These are phyloP conservation scores for Cladosporium phlei DNA, from an alignment of 2,329 filamentous ascomycete genomes.

Conservation along the genomic window DNA sequence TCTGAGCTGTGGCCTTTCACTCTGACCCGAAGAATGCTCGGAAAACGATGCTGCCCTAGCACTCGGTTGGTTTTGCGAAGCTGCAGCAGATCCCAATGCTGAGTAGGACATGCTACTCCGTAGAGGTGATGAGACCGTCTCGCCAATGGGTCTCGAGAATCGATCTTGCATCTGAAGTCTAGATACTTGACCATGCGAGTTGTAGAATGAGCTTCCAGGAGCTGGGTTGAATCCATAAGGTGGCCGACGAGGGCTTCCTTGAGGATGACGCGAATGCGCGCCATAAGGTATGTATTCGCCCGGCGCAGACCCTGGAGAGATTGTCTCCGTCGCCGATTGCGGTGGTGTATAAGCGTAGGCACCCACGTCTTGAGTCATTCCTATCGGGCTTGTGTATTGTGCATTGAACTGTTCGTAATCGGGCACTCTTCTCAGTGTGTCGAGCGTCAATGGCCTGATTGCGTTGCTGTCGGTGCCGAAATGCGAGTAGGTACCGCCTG, in stretches of 20 bases:
- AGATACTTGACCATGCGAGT: slow-evolving; percentile 35
- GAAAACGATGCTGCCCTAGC: slow-evolving; percentile 25
- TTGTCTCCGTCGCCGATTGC: slow-evolving; percentile 44
- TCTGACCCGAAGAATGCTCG: slow-evolving; percentile 19
- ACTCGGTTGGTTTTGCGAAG: slow-evolving; percentile 14
- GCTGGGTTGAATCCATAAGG: slow-evolving; percentile 15
- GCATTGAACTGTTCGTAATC: slow-evolving; percentile 63
- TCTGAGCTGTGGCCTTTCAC: slow-evolving; percentile 21
- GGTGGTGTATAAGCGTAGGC: slow-evolving; percentile 60
- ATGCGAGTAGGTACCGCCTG: slow-evolving; percentile 38
- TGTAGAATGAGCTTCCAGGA: slow-evolving; percentile 13
- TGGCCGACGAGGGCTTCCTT: slow-evolving; percentile 22
- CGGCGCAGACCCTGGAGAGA: slow-evolving; percentile 40
- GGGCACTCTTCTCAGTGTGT: slow-evolving; percentile 59
- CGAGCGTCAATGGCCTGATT: slow-evolving; percentile 64
- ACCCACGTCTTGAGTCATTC: slow-evolving; percentile 63
- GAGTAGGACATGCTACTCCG: slow-evolving; percentile 45
- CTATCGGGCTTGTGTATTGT: slow-evolving; percentile 55
- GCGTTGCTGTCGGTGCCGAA: slow-evolving; percentile 52
- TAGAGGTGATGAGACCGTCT: slow-evolving; percentile 41
- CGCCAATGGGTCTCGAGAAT: slow-evolving; percentile 37
- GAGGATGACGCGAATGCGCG: slow-evolving; percentile 20
- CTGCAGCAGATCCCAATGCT: slow-evolving; percentile 15
- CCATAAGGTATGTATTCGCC: slow-evolving; percentile 39
- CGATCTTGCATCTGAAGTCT: slow-evolving; percentile 42